phyloP scores from a whole-genome alignment of 805 yeast species.

The Pichia insulana region DNA sequence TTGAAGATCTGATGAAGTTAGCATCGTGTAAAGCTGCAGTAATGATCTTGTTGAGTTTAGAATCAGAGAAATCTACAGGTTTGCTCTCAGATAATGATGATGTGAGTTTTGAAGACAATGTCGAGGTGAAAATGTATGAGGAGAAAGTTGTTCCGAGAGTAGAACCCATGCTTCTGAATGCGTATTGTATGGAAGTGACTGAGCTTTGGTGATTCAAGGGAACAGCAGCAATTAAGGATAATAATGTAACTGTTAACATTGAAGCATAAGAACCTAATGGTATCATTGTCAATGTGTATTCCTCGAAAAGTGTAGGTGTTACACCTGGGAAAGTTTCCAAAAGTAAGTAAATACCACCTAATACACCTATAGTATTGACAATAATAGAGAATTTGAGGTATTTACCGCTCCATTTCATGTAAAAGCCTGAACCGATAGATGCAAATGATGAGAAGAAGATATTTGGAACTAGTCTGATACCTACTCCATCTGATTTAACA shows the following conservation, averaged over 20 bases:
- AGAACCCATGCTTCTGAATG: slow-evolving; percentile 59
- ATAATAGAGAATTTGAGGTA: slow-evolving; percentile 40
- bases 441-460: slow-evolving; percentile 52
- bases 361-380: slow-evolving; percentile 34
- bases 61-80: slow-evolving; percentile 29
- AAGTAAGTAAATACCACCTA: slow-evolving; percentile 32
- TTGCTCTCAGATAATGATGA: slow-evolving; percentile 26
- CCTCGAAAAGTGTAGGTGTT: slow-evolving; percentile 27
- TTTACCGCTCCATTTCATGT: slow-evolving; percentile 56
- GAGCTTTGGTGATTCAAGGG: slow-evolving; percentile 60
- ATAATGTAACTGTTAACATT: slow-evolving; percentile 54
- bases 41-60: slow-evolving; percentile 37
- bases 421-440: slow-evolving; percentile 53
- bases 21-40: slow-evolving; percentile 47
- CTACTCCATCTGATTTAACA: slow-evolving; percentile 47
- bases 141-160: slow-evolving; percentile 58
- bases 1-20: slow-evolving; percentile 35
- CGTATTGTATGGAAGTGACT: slow-evolving; percentile 57
- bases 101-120: slow-evolving; percentile 27
- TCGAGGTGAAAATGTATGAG: slow-evolving; percentile 50
- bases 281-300: slow-evolving; percentile 35
- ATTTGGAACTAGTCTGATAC: slow-evolving; percentile 51
- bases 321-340: slow-evolving; percentile 18
- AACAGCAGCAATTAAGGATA: slow-evolving; percentile 65
- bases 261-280: slow-evolving; percentile 51